Percentiles rank a stretch among this genome's conserved stretches.
phyloP scores from a whole-genome alignment of 805 yeast genomes.

The Candida sakaeoensis region DNA sequence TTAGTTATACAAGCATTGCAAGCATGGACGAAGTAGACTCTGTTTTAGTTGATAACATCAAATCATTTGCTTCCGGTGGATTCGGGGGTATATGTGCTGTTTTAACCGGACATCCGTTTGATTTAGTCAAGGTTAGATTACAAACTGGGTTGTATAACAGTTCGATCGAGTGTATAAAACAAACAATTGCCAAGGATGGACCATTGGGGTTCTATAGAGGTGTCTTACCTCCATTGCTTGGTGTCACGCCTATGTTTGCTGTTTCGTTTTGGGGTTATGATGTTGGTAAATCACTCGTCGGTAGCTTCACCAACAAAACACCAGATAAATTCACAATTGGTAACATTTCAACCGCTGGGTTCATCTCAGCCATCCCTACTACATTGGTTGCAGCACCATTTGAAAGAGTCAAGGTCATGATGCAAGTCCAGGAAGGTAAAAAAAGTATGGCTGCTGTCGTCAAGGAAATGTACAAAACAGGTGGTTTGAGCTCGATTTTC shows the following conservation, averaged over 20 bases:
- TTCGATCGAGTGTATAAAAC: constrained; percentile 62
- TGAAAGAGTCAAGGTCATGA: constrained; percentile 89
- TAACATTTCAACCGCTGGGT: constrained; percentile 88
- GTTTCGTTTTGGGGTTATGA: constrained; percentile 99
- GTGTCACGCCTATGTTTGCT: constrained; percentile 98
- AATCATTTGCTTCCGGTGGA: constrained; percentile 90
- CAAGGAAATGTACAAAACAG: constrained; percentile 64
- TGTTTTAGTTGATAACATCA: constrained; percentile 66
- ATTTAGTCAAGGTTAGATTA: constrained; percentile 83
- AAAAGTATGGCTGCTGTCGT: constrained; percentile 58
- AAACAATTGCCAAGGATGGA: constrained; percentile 72
- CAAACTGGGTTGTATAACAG: constrained; percentile 75
- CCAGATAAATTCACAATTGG: constrained; percentile 50
- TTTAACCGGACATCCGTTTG: constrained; percentile 94
- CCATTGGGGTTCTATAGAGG: constrained; percentile 85
- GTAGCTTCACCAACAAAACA: constrained; percentile 35
- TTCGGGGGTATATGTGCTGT: constrained; percentile 97
- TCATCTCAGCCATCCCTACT: constrained; percentile 90
- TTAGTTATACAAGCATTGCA: neutral
- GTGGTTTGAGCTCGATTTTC: constrained; percentile 81
- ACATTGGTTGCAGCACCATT: constrained; percentile 97
- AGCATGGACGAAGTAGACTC: constrained; percentile 44
- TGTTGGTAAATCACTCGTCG: constrained; percentile 76
- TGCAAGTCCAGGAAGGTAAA: constrained; percentile 69
- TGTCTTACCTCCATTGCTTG: constrained; percentile 89